Conservation (phyloP, 331 rosid species). For the Saraca asoca region DNA sequence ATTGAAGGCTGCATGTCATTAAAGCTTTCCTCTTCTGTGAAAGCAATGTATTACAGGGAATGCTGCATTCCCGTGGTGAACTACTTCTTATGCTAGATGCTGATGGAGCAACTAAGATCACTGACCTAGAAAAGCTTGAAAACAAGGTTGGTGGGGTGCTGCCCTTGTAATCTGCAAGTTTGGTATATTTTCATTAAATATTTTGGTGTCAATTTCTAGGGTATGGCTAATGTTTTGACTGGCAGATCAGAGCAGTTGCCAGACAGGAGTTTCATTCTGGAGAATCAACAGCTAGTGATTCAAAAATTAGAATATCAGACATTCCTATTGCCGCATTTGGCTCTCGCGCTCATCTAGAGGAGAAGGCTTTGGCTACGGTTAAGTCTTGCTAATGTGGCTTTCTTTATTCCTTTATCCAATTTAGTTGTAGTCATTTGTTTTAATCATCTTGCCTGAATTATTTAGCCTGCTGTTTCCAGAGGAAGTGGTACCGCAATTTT, state of each 20-base stretch:
- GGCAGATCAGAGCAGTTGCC: slow-evolving; percentile 63
- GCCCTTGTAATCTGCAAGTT: slow-evolving; percentile 6
- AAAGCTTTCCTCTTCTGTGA: slow-evolving; percentile 66
- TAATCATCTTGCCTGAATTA: slow-evolving; percentile 27
- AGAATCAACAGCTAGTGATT: slow-evolving; percentile 51
- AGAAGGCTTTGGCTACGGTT: slow-evolving; percentile 92
- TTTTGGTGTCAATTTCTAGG: slow-evolving; percentile 19
- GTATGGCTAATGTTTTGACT: slow-evolving; percentile 25
- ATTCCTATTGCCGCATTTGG: slow-evolving; percentile 85
- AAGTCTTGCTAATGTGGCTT: slow-evolving; percentile 40
- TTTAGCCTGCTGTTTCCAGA: slow-evolving; percentile 52
- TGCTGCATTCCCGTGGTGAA: slow-evolving; percentile 98
- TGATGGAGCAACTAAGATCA: slow-evolving; percentile 94
- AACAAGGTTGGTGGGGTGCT: slow-evolving; percentile 58
- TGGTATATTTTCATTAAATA: neutral
- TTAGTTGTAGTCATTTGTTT: neutral
- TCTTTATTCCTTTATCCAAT: slow-evolving; percentile 26
- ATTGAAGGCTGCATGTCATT: slow-evolving; percentile 21
- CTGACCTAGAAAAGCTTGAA: slow-evolving; percentile 90
- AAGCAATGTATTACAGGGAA: slow-evolving; percentile 94
- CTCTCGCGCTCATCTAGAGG: slow-evolving; percentile 95
- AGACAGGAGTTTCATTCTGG: slow-evolving; percentile 46
- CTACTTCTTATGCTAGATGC: slow-evolving; percentile 96
- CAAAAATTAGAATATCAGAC: slow-evolving; percentile 68
- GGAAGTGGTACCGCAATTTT: slow-evolving; percentile 56